These are phyloP conservation scores for Meredithiella fracta DNA, from an alignment of 2,329 filamentous ascomycete genomes.

Conservation along the genomic window DNA sequence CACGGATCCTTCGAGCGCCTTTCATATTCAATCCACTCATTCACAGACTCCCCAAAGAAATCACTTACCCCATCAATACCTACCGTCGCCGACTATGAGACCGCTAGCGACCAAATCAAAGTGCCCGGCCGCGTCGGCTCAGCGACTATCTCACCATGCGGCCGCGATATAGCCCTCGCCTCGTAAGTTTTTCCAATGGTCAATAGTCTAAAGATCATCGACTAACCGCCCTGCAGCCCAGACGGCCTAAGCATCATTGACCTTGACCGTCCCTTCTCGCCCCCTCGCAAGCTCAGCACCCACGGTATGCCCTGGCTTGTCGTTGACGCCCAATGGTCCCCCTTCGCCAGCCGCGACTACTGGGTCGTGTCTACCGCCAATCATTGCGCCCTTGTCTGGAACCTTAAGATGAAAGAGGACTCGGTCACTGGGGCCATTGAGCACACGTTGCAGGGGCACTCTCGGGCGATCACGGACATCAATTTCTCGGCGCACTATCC, in stretches of 20 bases:
- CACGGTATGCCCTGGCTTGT: slow-evolving; percentile 89
- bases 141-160: slow-evolving; percentile 81
- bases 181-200: slow-evolving; percentile 35
- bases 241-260: slow-evolving; percentile 85
- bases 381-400: slow-evolving; percentile 88
- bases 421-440: slow-evolving; percentile 57
- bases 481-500: slow-evolving; percentile 91
- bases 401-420: slow-evolving; percentile 64
- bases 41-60: slow-evolving; percentile 32
- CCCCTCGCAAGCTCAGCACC: slow-evolving; percentile 62
- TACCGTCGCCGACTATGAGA: slow-evolving; percentile 62
- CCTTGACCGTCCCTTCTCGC: slow-evolving; percentile 73
- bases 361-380: slow-evolving; percentile 93
- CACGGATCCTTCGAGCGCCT: not conserved
- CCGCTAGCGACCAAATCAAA: slow-evolving; percentile 70
- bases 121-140: slow-evolving; percentile 72
- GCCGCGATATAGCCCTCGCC: slow-evolving; percentile 76
- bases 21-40: not conserved
- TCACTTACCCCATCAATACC: slow-evolving; percentile 35
- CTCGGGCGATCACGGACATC: slow-evolving; percentile 82
- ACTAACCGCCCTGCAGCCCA: slow-evolving; percentile 31
- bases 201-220: not conserved
- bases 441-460: slow-evolving; percentile 68
- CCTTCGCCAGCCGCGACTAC: slow-evolving; percentile 73
- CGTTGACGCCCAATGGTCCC: slow-evolving; percentile 92